These are phyloP conservation scores for Verticillium nonalfalfae DNA, from an alignment of 2,329 filamentous ascomycete species.

Conservation along the genomic window DNA sequence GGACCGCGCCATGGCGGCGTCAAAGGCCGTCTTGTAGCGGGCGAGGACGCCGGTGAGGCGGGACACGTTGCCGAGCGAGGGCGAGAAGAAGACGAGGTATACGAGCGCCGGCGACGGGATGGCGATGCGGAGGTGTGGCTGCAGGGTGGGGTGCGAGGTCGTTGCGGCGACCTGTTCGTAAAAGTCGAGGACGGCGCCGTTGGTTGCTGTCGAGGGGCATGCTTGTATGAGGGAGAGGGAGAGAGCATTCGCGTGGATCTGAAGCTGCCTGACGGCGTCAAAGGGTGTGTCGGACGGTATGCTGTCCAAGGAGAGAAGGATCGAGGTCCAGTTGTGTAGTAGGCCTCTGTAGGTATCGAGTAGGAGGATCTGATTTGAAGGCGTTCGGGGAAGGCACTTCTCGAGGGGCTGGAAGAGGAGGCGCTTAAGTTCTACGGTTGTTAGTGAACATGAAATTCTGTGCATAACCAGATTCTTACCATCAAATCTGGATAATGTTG, in stretches of 20 bases:
- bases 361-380: slow-evolving; percentile 50
- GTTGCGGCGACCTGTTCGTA: slow-evolving; percentile 56
- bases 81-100: slow-evolving; percentile 64
- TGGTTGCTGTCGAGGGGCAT: slow-evolving; percentile 30
- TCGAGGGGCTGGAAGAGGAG: slow-evolving; percentile 48
- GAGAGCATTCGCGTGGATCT: slow-evolving; percentile 47
- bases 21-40: slow-evolving; percentile 68
- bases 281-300: slow-evolving; percentile 27
- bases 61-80: slow-evolving; percentile 57
- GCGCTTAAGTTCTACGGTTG: slow-evolving; percentile 40
- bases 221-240: slow-evolving; percentile 55
- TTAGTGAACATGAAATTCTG: slow-evolving; percentile 14
- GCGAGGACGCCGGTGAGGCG: slow-evolving; percentile 65
- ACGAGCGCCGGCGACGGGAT: slow-evolving; percentile 62
- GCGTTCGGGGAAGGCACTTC: slow-evolving; percentile 13
- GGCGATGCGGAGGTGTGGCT: slow-evolving; percentile 54
- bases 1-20: slow-evolving; percentile 49
- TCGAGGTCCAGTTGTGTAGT: slow-evolving; percentile 52
- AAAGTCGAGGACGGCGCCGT: slow-evolving; percentile 61
- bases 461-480: slow-evolving; percentile 28
- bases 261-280: slow-evolving; percentile 30
- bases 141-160: slow-evolving; percentile 43
- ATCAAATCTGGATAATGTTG: slow-evolving; percentile 48
- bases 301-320: slow-evolving; percentile 31
- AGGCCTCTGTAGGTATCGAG: slow-evolving; percentile 63